Evolutionary conservation across 2,329 filamentous ascomycete genomes (phyloP).

Genomic region (Neonectria faginata): DNA sequence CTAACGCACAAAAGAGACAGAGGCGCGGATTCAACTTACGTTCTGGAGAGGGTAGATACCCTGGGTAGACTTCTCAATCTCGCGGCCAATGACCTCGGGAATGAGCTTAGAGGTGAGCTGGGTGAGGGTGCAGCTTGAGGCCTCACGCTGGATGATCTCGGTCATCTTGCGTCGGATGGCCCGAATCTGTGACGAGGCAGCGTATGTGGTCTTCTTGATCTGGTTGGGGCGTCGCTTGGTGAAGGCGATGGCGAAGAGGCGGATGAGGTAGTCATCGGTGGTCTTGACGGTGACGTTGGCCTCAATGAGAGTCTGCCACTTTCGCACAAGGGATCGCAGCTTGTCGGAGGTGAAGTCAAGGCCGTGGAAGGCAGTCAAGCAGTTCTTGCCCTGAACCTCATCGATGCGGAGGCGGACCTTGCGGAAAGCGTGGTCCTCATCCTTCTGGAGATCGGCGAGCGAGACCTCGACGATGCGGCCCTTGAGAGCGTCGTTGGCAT

Average conservation of each 20-base stretch:
- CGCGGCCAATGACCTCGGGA: slow-evolving; percentile 98
- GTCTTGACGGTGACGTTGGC: slow-evolving; percentile 99
- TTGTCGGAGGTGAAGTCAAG: slow-evolving; percentile 99
- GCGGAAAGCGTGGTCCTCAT: slow-evolving; percentile 99
- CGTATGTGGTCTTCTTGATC: slow-evolving; percentile 99
- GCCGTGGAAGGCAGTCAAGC: slow-evolving; percentile 99
- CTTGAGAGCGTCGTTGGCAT: slow-evolving; percentile 99
- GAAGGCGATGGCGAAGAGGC: slow-evolving; percentile 98
- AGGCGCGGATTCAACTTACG: slow-evolving; percentile 65
- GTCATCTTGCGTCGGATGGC: slow-evolving; percentile 99
- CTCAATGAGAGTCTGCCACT: slow-evolving; percentile 99
- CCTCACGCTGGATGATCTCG: slow-evolving; percentile 98
- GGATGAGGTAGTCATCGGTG: slow-evolving; percentile 99
- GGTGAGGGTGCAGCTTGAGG: slow-evolving; percentile 90
- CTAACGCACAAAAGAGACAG: not conserved
- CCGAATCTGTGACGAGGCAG: slow-evolving; percentile 95
- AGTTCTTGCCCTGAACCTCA: slow-evolving; percentile 99
- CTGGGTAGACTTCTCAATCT: slow-evolving; percentile 99
- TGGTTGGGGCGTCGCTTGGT: slow-evolving; percentile 99
- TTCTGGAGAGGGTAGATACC: slow-evolving; percentile 99
- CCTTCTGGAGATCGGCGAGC: slow-evolving; percentile 98
- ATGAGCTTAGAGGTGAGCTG: slow-evolving; percentile 99
- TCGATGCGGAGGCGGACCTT: slow-evolving; percentile 99
- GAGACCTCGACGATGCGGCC: slow-evolving; percentile 99
- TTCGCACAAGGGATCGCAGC: slow-evolving; percentile 97